Percentiles rank a stretch among this genome's conserved stretches.
phyloP scores from a whole-genome alignment of 441 rosid genomes.

The Jatropha podagrica region DNA sequence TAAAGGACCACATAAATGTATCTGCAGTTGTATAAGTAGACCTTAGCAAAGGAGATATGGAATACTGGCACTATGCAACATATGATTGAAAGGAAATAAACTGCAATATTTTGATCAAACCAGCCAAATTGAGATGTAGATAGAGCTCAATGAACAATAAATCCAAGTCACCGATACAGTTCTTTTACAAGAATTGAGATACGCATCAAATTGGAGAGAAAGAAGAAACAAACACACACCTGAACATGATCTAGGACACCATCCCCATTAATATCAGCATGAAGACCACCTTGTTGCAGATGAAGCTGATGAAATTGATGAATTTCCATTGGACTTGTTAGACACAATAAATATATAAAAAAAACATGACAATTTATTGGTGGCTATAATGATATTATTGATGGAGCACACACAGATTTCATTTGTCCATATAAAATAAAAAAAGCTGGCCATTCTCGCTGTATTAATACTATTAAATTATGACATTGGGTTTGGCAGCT shows the following conservation, averaged over 20 bases:
- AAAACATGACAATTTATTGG: background rate
- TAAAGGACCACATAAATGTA: background rate
- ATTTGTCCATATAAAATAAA: background rate
- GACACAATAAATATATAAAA: background rate
- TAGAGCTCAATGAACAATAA: background rate
- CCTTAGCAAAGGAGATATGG: background rate
- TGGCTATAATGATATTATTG: background rate
- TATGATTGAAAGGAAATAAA: background rate
- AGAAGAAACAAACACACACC: constrained; percentile 41
- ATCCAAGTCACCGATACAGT: background rate
- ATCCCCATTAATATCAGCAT: constrained; percentile 99
- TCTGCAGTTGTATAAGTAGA: background rate
- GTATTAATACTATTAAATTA: background rate
- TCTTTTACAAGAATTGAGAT: constrained; percentile 1
- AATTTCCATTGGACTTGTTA: constrained; percentile 11
- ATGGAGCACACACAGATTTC: background rate
- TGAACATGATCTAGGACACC: constrained; percentile 99
- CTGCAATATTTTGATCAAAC: background rate
- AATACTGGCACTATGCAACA: background rate
- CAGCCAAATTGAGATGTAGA: background rate
- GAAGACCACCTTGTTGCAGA: constrained; percentile 98
- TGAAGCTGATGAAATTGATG: constrained; percentile 63
- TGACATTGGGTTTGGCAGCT: background rate
- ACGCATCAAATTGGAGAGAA: background rate
- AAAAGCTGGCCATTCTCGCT: background rate